These are phyloP conservation scores for Candida maris DNA, from an alignment of 805 yeast genomes.

Conservation along the genomic window DNA sequence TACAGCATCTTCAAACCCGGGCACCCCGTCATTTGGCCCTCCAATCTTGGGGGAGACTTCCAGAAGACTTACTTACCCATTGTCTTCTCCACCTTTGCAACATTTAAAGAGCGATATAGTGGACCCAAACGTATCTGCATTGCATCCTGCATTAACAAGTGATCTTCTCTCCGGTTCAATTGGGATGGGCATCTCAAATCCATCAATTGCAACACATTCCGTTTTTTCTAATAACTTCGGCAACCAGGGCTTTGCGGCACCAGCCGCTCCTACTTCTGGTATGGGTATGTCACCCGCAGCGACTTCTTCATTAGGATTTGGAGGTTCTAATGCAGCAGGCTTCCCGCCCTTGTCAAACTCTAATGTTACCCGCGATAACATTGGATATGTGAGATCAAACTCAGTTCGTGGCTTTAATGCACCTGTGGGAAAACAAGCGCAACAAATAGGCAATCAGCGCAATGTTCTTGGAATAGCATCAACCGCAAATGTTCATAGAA, in stretches of 20 bases:
- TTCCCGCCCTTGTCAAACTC: conserved; percentile 3
- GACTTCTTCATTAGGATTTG: conserved; percentile 3
- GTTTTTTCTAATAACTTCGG: conserved; percentile 2
- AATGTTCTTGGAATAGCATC: conserved; percentile 23
- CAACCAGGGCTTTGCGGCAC: conserved; percentile 5
- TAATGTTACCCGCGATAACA: conserved; percentile 1
- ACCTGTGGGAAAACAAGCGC: conserved; percentile 2
- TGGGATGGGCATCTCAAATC: conserved; percentile 25
- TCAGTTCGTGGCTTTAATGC: conserved; percentile 10
- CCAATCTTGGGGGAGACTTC: conserved; percentile 36
- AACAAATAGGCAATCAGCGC: conserved; percentile 7
- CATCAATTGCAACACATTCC: conserved; percentile 1
- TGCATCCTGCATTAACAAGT: conserved; percentile 26
- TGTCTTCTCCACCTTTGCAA: conserved; percentile 16
- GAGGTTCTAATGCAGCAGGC: neutral
- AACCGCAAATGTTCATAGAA: conserved; percentile 34
- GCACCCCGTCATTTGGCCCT: conserved; percentile 19
- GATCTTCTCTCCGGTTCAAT: conserved; percentile 27
- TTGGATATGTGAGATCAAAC: conserved; percentile 11
- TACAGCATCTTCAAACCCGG: conserved; percentile 4
- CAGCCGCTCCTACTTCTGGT: conserved; percentile 4
- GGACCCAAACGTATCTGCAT: conserved; percentile 18
- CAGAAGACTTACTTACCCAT: conserved; percentile 36
- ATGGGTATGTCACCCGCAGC: conserved; percentile 3
- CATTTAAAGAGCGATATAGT: conserved; percentile 7